These are phyloP conservation scores for Puya raimondii DNA, from an alignment of 176 grass and related monocot genomes.

Conservation along the genomic window DNA sequence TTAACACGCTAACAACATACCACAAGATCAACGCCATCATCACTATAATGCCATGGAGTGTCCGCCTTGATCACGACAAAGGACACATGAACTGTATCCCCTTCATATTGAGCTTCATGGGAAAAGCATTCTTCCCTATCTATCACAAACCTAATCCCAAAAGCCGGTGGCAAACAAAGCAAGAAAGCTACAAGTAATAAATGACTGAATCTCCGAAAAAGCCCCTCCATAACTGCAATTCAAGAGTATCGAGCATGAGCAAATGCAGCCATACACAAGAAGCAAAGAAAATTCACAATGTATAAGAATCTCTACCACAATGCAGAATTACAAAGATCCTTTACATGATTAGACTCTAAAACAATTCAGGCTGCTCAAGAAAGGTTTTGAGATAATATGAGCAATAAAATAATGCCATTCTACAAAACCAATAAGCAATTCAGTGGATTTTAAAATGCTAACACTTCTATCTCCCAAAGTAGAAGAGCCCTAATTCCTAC, in stretches of 20 bases:
- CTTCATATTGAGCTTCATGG: slow-evolving; percentile 67
- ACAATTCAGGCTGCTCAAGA: background rate
- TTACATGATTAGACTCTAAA: background rate
- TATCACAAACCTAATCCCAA: slow-evolving; percentile 81
- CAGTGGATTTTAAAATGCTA: too few relatives aligned
- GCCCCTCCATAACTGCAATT: slow-evolving; percentile 30
- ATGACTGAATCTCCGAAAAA: slow-evolving; percentile 18
- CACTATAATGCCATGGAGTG: slow-evolving; percentile 74
- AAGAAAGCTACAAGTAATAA: slow-evolving; percentile 25
- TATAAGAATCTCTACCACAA: background rate
- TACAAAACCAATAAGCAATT: background rate
- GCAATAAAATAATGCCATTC: background rate
- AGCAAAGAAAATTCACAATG: too few relatives aligned
- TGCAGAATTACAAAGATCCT: background rate
- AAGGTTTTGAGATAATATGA: background rate
- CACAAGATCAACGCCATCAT: slow-evolving; percentile 90
- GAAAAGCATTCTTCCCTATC: slow-evolving; percentile 95
- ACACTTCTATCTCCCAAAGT: too few relatives aligned
- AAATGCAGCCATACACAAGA: too few relatives aligned
- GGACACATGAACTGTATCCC: slow-evolving; percentile 69
- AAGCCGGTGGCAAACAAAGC: slow-evolving; percentile 18
- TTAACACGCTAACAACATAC: slow-evolving; percentile 24
- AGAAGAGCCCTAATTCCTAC: too few relatives aligned
- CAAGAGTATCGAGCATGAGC: background rate
- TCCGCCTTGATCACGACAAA: slow-evolving; percentile 94